Conservation (phyloP, 805 yeast genomes). For the Metahyphopichia silvanorum region DNA sequence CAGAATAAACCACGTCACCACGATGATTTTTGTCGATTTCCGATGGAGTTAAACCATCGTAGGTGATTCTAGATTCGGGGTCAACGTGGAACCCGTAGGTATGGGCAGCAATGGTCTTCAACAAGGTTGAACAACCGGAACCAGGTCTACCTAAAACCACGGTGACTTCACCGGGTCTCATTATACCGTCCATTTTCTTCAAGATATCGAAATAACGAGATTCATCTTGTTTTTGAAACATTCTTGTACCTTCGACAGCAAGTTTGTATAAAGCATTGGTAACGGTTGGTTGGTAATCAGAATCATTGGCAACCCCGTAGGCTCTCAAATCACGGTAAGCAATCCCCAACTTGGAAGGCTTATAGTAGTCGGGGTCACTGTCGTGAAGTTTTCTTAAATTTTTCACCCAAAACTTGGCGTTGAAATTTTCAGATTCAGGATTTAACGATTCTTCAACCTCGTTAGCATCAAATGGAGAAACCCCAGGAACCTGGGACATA, state of each 20-base stretch:
- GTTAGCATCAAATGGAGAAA: constrained; percentile 29
- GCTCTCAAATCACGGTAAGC: constrained; percentile 59
- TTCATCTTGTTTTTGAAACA: constrained; percentile 16
- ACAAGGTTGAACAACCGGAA: constrained; percentile 39
- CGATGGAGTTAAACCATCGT: constrained; percentile 29
- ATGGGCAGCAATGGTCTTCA: constrained; percentile 35
- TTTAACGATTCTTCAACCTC: constrained; percentile 43
- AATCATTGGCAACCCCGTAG: constrained; percentile 62
- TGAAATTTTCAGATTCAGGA: constrained; percentile 57
- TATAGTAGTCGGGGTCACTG: constrained; percentile 59
- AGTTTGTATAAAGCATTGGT: constrained; percentile 36
- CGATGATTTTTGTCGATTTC: constrained; percentile 28
- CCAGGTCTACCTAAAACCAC: constrained; percentile 43
- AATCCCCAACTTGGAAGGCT: constrained; percentile 57
- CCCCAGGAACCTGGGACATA: constrained; percentile 53
- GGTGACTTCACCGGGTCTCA: constrained; percentile 38
- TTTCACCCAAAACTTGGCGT: constrained; percentile 64
- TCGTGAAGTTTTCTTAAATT: constrained; percentile 53
- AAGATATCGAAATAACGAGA: constrained; percentile 28
- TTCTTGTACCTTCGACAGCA: constrained; percentile 12
- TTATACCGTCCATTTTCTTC: constrained; percentile 32
- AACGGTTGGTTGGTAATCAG: constrained; percentile 63
- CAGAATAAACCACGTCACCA: constrained; percentile 42
- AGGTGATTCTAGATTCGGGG: constrained; percentile 26
- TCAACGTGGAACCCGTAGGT: constrained; percentile 37